Conservation (phyloP, 1,284 basidiomycete species). For the Rhodotorula sp. region DNA sequence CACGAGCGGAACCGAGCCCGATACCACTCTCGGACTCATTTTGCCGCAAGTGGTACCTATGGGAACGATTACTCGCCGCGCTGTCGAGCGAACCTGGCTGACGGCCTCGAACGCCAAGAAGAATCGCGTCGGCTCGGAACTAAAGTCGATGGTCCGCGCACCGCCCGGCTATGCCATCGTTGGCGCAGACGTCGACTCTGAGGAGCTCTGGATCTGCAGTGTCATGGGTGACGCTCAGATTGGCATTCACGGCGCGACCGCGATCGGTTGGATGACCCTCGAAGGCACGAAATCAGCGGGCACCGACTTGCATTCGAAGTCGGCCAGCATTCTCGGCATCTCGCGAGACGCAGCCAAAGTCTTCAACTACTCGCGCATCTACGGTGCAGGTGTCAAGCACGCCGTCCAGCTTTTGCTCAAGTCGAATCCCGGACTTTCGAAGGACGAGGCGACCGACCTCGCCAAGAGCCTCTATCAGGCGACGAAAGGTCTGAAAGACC, state of each 20-base stretch:
- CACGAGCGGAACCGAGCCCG: slow-evolving; percentile 37
- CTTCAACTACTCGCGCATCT: slow-evolving; percentile 99
- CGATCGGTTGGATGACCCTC: slow-evolving; percentile 99
- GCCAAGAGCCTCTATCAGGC: slow-evolving; percentile 85
- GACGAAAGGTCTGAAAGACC: slow-evolving; percentile 69
- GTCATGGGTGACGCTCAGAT: slow-evolving; percentile 99
- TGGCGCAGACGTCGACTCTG: slow-evolving; percentile 97
- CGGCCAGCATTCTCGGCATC: slow-evolving; percentile 87
- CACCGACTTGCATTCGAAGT: slow-evolving; percentile 96
- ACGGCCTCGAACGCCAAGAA: slow-evolving; percentile 98
- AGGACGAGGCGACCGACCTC: slow-evolving; percentile 72
- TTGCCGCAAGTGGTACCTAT: slow-evolving; percentile 95
- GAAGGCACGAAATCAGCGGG: slow-evolving; percentile 97
- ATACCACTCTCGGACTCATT: slow-evolving; percentile 74
- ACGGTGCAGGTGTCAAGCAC: slow-evolving; percentile 94
- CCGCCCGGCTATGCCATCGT: slow-evolving; percentile 92
- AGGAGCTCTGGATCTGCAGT: slow-evolving; percentile 98
- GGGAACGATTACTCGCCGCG: slow-evolving; percentile 96
- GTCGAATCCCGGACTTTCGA: slow-evolving; percentile 74
- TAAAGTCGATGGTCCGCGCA: slow-evolving; percentile 95
- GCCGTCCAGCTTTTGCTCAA: slow-evolving; percentile 86
- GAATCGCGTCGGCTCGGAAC: slow-evolving; percentile 93
- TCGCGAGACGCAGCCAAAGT: slow-evolving; percentile 95
- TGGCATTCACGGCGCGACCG: slow-evolving; percentile 92
- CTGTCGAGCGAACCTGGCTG: slow-evolving; percentile 97